phyloP scores from a whole-genome alignment of 1,139 yeast species.

The Zygosaccharomyces sapae region DNA sequence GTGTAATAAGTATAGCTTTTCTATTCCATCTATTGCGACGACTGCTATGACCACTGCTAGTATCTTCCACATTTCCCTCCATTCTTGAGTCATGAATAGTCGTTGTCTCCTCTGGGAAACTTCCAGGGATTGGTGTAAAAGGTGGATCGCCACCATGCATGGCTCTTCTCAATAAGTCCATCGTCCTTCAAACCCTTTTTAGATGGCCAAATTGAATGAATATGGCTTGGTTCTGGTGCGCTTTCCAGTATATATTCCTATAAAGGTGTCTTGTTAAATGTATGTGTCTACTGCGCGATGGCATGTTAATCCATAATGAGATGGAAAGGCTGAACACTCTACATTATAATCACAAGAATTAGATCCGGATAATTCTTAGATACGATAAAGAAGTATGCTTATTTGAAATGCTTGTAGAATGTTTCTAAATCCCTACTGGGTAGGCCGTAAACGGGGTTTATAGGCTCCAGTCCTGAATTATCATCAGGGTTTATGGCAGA shows the following conservation, averaged over 20 bases:
- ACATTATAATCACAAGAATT: background rate
- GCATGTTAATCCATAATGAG: constrained; percentile 8
- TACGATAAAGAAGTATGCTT: background rate
- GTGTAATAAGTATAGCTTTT: constrained; percentile 9
- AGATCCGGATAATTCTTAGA: background rate
- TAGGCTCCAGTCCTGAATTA: constrained; percentile 31
- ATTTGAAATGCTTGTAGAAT: constrained; percentile 26
- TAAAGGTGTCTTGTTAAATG: background rate
- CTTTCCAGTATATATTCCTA: background rate
- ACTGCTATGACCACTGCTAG: background rate
- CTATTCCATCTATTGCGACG: constrained; percentile 3
- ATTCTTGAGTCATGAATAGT: background rate
- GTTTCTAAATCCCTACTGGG: constrained; percentile 36
- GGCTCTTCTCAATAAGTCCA: constrained; percentile 19
- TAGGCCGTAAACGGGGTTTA: constrained; percentile 66
- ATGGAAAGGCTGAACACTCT: background rate
- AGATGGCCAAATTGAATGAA: background rate
- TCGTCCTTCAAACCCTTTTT: constrained; percentile 1
- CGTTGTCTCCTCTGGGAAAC: constrained; percentile 12
- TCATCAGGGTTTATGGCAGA: constrained; percentile 14
- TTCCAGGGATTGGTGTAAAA: constrained; percentile 22
- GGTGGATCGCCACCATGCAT: constrained; percentile 14
- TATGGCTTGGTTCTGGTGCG: background rate
- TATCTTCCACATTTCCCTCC: background rate
- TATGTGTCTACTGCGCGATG: constrained; percentile 6